These are phyloP conservation scores for Cicer arietinum DNA, from an alignment of 306 rosid species.

Conservation along the genomic window DNA sequence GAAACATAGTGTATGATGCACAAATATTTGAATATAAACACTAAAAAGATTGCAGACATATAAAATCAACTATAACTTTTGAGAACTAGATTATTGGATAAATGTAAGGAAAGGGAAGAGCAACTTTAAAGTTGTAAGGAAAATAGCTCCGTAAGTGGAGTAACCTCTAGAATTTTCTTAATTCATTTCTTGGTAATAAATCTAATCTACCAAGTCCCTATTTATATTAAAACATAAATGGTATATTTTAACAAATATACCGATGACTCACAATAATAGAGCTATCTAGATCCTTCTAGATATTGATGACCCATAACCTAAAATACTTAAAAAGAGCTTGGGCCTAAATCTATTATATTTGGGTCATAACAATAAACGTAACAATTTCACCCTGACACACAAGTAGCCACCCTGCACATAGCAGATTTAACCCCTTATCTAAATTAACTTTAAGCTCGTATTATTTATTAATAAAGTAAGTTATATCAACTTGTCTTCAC, in stretches of 20 bases:
- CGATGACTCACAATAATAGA: too few species aligned
- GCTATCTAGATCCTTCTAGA: too few species aligned
- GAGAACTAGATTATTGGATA: conserved; percentile 7
- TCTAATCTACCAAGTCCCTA: too few species aligned
- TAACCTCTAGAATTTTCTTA: too few species aligned
- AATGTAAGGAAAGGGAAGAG: background rate
- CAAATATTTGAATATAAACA: conserved; percentile 5
- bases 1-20: conserved; percentile 12
- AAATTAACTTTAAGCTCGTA: background rate
- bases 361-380: background rate
- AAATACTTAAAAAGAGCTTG: too few species aligned
- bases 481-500: background rate
- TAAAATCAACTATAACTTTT: conserved; percentile 31
- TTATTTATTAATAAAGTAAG: background rate
- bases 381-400: background rate
- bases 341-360: too few species aligned
- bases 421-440: background rate
- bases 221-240: too few species aligned
- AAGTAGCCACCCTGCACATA: background rate
- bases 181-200: too few species aligned
- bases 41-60: conserved; percentile 24
- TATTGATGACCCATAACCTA: too few species aligned
- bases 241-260: too few species aligned
- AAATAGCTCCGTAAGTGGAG: too few species aligned
- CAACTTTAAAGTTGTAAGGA: too few species aligned